phyloP scores from a whole-genome alignment of 1,284 basidiomycete genomes.

The Pseudozyma pruni region DNA sequence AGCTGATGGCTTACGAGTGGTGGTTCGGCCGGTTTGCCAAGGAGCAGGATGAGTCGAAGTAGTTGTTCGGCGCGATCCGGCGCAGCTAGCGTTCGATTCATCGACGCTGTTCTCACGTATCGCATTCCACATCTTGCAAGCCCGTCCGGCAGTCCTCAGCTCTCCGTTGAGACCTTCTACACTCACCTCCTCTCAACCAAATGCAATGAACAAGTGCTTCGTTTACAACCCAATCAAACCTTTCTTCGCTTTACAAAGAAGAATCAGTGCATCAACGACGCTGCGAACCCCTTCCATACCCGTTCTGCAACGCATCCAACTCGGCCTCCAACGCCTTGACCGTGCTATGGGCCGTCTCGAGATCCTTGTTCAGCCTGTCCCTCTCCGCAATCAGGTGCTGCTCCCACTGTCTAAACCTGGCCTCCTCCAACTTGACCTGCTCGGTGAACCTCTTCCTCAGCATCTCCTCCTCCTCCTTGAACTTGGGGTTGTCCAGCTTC shows the following conservation, averaged over 20 bases:
- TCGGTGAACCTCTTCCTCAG: conserved; percentile 98
- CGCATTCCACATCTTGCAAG: too few relatives aligned
- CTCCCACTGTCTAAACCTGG: conserved; percentile 98
- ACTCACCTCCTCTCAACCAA: too few relatives aligned
- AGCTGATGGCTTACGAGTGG: too few relatives aligned
- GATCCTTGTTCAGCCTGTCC: conserved; percentile 67
- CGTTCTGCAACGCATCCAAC: conserved; percentile 53
- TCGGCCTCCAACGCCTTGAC: conserved; percentile 67
- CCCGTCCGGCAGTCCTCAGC: too few relatives aligned
- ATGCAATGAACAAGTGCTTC: conserved; percentile 2
- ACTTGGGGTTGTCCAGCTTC: conserved; percentile 99
- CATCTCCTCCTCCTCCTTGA: conserved; percentile 98
- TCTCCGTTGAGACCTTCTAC: too few relatives aligned
- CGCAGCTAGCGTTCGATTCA: too few relatives aligned
- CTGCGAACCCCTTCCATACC: conserved; percentile 53
- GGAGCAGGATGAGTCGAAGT: too few relatives aligned
- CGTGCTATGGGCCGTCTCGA: conserved; percentile 64
- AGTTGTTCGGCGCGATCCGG: too few relatives aligned
- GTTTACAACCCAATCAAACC: neutral
- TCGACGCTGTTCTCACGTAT: too few relatives aligned
- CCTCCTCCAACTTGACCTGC: conserved; percentile 98
- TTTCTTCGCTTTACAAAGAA: neutral
- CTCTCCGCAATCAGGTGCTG: conserved; percentile 79
- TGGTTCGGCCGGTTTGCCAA: too few relatives aligned
- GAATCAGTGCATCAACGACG: conserved; percentile 34